A percentile compares a stretch with the other conserved stretches of the same genome.
Evolutionary conservation across 2,329 filamentous ascomycete genomes (phyloP).

Genomic region (Nigrograna mackinnonii): DNA sequence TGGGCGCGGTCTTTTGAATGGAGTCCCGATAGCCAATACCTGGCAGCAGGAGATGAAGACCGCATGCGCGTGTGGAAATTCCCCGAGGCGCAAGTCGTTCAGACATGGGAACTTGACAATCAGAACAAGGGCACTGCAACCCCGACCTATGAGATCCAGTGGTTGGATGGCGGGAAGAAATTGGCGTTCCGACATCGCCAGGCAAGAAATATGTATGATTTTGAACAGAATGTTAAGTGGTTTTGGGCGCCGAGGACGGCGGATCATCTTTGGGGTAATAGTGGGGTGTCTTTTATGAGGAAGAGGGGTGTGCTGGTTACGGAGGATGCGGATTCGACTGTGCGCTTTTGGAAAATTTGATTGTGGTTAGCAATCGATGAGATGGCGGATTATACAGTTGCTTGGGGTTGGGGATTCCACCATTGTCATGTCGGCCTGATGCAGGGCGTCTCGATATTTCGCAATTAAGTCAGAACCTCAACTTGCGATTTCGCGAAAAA

Average conservation of each 20-base stretch:
- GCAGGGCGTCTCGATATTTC: too few relatives aligned
- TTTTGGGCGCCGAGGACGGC: background rate
- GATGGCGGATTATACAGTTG: too few relatives aligned
- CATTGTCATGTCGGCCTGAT: too few relatives aligned
- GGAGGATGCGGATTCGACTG: conserved; percentile 7
- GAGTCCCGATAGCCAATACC: conserved; percentile 6
- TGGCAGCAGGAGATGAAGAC: conserved; percentile 4
- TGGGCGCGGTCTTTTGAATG: conserved; percentile 7
- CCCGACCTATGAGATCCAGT: background rate
- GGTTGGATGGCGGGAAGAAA: conserved; percentile 8
- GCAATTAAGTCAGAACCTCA: too few relatives aligned
- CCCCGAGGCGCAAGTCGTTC: conserved; percentile 2
- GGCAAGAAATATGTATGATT: conserved; percentile 9
- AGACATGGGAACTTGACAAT: conserved; percentile 7
- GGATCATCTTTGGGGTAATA: conserved; percentile 8
- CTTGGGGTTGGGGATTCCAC: too few relatives aligned
- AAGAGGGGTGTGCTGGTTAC: conserved; percentile 2
- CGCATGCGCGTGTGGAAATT: conserved; percentile 3
- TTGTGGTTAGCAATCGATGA: too few relatives aligned
- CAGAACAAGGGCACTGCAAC: background rate
- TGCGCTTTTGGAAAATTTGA: conserved; percentile 11
- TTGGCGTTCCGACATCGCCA: conserved; percentile 1
- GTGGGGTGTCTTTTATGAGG: background rate
- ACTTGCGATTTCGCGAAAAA: too few relatives aligned
- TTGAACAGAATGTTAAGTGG: conserved; percentile 8